Conservation (phyloP, 2,329 filamentous ascomycete species). For the Beauveria rudraprayagi region DNA sequence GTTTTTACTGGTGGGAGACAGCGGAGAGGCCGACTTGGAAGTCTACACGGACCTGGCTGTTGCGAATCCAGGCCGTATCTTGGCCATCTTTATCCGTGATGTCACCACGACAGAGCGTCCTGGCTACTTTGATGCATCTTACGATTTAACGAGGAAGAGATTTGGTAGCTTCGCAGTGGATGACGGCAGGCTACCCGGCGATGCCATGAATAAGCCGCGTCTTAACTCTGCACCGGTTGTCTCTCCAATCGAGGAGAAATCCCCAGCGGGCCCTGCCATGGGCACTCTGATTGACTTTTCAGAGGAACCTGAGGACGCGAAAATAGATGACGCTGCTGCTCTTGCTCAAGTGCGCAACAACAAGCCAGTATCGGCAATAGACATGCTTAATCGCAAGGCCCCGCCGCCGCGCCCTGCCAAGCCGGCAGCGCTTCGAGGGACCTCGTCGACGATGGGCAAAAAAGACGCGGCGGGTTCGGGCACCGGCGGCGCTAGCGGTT, state of each 20-base stretch:
- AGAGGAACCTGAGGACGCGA: slow-evolving; percentile 38
- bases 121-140: slow-evolving; percentile 67
- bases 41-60: slow-evolving; percentile 92
- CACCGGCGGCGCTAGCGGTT: neutral
- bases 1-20: slow-evolving; percentile 90
- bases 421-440: slow-evolving; percentile 45
- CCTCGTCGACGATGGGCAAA: slow-evolving; percentile 24
- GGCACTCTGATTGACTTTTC: slow-evolving; percentile 55
- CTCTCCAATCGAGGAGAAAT: slow-evolving; percentile 16
- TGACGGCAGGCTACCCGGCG: slow-evolving; percentile 13
- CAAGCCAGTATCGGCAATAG: slow-evolving; percentile 20
- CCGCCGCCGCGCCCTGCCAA: slow-evolving; percentile 50
- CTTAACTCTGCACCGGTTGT: slow-evolving; percentile 19
- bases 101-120: slow-evolving; percentile 70
- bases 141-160: slow-evolving; percentile 23
- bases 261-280: slow-evolving; percentile 34
- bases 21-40: slow-evolving; percentile 92
- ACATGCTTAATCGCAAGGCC: slow-evolving; percentile 24
- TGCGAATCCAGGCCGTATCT: slow-evolving; percentile 71
- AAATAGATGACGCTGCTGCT: slow-evolving; percentile 26
- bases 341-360: slow-evolving; percentile 22
- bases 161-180: slow-evolving; percentile 20
- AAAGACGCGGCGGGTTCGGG: slow-evolving; percentile 13
- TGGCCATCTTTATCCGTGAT: slow-evolving; percentile 89
- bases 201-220: slow-evolving; percentile 14